Evolutionary conservation across 2,329 filamentous ascomycete species (phyloP), one percentile per base, ranked within the genome.

Genomic region (Lasiodiplodia sp.): DNA sequence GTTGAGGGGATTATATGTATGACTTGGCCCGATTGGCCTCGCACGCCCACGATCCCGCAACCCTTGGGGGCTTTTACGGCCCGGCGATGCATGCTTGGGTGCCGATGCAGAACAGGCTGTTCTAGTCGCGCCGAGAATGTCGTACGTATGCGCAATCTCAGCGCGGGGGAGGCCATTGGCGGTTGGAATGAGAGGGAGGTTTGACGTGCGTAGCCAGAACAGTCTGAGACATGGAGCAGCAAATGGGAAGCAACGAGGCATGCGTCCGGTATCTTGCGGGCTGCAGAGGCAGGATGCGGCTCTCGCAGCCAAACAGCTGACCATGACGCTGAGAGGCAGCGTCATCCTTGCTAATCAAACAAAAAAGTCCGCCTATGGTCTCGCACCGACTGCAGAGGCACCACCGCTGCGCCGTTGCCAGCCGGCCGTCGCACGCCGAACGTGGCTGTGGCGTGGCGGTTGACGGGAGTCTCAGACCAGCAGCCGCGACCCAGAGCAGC

Each of bases 321-420:
- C 60, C 37, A 25, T 52, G 58, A 49, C 40, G 58, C 57, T 38
- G 34, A 47, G 37, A 37, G 16, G 58, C 18, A 49, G 58, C 40
- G 23, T 10, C 58, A 62, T 34, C 58, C 58, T 18, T 49, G 58
- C 58, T n/a, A 3, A 49, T 60, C 47, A 62, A 3, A 25, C 25
- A n/a, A 64, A 47, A 64, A 64, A 64, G 28, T 64, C 60, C 60
- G 60, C 47, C 60, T 64, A 64, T 64, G 60, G 60, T 64, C 44
- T 28, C 8, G 37, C 56, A 40, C n/a, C 28, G 56, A 25, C 56
- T 51, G 40, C 58, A 37, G 53, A 37, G 28, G n/a, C 34, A 34
- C 31, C 34, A 7, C 4, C 38, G 31, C 57, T 44, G 25, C 25
- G 14, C 56, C 56, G 56, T 40, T 37, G 56, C 56, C 40, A 38